These are phyloP conservation scores for Xylaria digitata DNA, from an alignment of 2,329 filamentous ascomycete species.

Conservation along the genomic window DNA sequence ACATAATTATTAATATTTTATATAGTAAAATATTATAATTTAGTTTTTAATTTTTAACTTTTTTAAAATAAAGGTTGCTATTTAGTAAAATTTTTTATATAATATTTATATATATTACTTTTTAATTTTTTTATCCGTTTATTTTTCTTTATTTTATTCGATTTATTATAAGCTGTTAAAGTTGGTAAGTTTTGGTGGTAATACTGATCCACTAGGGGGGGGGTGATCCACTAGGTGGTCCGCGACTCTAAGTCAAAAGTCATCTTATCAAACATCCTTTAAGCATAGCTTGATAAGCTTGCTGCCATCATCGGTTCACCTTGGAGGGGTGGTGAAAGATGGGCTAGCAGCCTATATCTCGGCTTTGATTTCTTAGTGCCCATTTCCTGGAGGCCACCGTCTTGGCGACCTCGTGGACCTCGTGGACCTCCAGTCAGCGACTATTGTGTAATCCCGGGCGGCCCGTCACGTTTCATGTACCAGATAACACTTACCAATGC, in stretches of 20 bases:
- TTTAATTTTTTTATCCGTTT: too few species aligned
- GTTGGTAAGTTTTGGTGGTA: too few species aligned
- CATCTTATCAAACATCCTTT: constrained; percentile 15
- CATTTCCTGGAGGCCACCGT: constrained; percentile 4
- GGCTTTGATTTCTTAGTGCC: not conserved
- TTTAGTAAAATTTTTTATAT: too few species aligned
- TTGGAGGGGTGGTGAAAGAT: constrained; percentile 5
- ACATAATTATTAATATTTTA: too few species aligned
- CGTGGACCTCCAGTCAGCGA: constrained; percentile 18
- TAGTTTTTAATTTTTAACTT: too few species aligned
- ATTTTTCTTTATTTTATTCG: too few species aligned
- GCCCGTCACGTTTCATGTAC: constrained; percentile 27
- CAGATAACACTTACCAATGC: constrained; percentile 19
- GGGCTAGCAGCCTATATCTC: constrained; percentile 6
- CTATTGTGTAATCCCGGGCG: constrained; percentile 9
- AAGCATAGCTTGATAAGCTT: constrained; percentile 22
- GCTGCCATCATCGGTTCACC: constrained; percentile 13
- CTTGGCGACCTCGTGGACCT: constrained; percentile 31
- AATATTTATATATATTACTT: too few species aligned
- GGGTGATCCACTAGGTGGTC: too few species aligned
- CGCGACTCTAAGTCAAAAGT: constrained; percentile 24
- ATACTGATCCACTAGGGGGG: too few species aligned
- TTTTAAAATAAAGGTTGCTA: too few species aligned
- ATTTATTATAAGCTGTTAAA: too few species aligned
- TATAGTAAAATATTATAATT: too few species aligned